A percentile compares a stretch with the other conserved stretches of the same genome.
phyloP scores from a whole-genome alignment of 306 rosid species.

The Urtica urens region DNA sequence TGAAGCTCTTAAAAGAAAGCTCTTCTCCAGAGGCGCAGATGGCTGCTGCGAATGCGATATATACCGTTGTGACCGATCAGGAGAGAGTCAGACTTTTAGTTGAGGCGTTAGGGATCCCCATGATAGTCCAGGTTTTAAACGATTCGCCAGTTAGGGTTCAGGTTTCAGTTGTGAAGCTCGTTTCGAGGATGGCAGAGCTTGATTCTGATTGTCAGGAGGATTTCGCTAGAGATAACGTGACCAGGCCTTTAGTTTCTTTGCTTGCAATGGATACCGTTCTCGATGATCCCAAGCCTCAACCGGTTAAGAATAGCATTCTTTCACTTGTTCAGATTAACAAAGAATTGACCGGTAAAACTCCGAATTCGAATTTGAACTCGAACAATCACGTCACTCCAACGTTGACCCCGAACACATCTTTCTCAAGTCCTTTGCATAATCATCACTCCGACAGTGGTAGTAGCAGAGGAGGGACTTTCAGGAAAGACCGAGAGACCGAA shows the following conservation, averaged over 20 bases:
- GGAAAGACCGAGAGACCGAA: slow-evolving; percentile 51
- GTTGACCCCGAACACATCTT: slow-evolving; percentile 17
- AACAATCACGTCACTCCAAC: neutral
- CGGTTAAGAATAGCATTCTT: slow-evolving; percentile 39
- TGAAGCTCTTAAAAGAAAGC: slow-evolving; percentile 55
- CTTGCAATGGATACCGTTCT: slow-evolving; percentile 54
- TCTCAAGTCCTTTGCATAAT: slow-evolving; percentile 14
- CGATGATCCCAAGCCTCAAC: slow-evolving; percentile 35
- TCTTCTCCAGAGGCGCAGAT: slow-evolving; percentile 53
- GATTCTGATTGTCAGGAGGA: slow-evolving; percentile 43
- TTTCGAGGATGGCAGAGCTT: slow-evolving; percentile 54
- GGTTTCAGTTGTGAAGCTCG: slow-evolving; percentile 43
- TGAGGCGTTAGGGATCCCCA: slow-evolving; percentile 34
- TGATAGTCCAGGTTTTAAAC: slow-evolving; percentile 42
- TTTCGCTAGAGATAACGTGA: slow-evolving; percentile 66
- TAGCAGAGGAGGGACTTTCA: slow-evolving; percentile 35
- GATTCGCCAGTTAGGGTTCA: slow-evolving; percentile 57
- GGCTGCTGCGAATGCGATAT: slow-evolving; percentile 59
- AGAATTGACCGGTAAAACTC: slow-evolving; percentile 13
- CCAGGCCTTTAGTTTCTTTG: slow-evolving; percentile 48
- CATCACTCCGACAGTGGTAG: slow-evolving; percentile 42
- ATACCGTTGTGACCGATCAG: slow-evolving; percentile 30
- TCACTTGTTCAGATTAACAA: slow-evolving; percentile 42
- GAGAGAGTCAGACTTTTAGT: slow-evolving; percentile 30
- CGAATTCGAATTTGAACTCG: neutral